phyloP scores from a whole-genome alignment of 106 monocot species.

The Platanthera zijinensis region DNA sequence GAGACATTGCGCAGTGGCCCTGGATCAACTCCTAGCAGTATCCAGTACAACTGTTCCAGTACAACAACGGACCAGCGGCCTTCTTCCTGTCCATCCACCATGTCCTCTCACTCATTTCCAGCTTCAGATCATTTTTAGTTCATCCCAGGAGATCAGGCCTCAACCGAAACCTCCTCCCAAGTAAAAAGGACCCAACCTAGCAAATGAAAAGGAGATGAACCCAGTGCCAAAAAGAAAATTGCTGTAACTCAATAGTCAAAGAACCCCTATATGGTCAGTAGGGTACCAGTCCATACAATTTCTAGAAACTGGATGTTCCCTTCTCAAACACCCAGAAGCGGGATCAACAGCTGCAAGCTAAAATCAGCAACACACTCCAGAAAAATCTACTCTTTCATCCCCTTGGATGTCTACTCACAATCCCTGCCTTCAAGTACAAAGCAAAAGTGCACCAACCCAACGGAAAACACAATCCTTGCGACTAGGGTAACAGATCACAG shows the following conservation, averaged over 20 bases:
- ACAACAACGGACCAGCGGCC: conserved; percentile 13
- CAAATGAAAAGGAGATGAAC: neutral
- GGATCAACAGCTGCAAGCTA: neutral
- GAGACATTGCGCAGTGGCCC: conserved; percentile 54
- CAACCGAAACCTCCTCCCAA: neutral
- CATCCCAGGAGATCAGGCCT: neutral
- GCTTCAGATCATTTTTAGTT: conserved; percentile 23
- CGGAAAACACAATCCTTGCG: neutral
- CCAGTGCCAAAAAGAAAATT: neutral
- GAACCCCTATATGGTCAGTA: neutral
- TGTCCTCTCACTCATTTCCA: conserved; percentile 41
- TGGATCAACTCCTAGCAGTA: conserved; percentile 16
- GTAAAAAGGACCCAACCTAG: neutral
- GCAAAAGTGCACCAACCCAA: neutral
- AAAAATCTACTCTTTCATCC: conserved; percentile 10
- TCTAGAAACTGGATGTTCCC: neutral
- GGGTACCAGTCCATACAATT: neutral
- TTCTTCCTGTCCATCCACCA: conserved; percentile 36
- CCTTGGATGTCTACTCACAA: conserved; percentile 13
- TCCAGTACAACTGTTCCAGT: conserved; percentile 31
- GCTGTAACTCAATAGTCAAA: neutral
- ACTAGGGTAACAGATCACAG: neutral
- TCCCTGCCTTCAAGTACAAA: neutral
- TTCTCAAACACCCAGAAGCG: neutral
- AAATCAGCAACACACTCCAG: neutral